These are phyloP conservation scores for Sclerotinia nivalis DNA, from an alignment of 2,329 filamentous ascomycete genomes.

Conservation along the genomic window DNA sequence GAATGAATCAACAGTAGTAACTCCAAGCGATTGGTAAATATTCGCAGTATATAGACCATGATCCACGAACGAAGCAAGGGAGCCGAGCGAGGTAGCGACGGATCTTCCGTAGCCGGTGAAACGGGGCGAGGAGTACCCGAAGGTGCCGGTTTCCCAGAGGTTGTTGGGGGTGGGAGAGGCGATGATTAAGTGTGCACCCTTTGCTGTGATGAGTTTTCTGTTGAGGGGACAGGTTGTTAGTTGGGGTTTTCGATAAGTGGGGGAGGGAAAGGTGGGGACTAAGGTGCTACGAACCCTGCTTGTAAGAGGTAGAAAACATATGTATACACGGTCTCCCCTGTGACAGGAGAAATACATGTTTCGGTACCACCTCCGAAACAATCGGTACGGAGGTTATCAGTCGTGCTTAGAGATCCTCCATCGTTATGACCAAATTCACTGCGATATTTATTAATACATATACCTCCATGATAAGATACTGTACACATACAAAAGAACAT, in stretches of 20 bases:
- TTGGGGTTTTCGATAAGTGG: neutral
- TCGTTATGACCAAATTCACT: slow-evolving; percentile 66
- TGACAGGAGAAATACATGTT: slow-evolving; percentile 42
- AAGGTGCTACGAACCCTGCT: slow-evolving; percentile 11
- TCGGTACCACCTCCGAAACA: slow-evolving; percentile 52
- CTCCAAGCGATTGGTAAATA: slow-evolving; percentile 52
- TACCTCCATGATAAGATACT: neutral
- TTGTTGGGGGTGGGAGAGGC: slow-evolving; percentile 64
- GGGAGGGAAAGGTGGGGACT: too few relatives aligned
- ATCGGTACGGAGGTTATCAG: slow-evolving; percentile 62
- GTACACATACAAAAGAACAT: slow-evolving; percentile 53
- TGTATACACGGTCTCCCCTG: slow-evolving; percentile 50
- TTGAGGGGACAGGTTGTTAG: slow-evolving; percentile 27
- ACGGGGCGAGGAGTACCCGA: slow-evolving; percentile 48
- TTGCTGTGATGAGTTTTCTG: slow-evolving; percentile 44
- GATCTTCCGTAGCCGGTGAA: slow-evolving; percentile 58
- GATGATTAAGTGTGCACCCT: slow-evolving; percentile 62
- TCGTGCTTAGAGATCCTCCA: slow-evolving; percentile 52
- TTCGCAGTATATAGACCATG: slow-evolving; percentile 57
- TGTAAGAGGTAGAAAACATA: slow-evolving; percentile 37
- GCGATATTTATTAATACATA: neutral
- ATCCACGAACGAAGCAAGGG: slow-evolving; percentile 54
- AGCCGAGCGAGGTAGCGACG: slow-evolving; percentile 44
- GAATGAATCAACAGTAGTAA: slow-evolving; percentile 49
- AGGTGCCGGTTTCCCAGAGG: slow-evolving; percentile 57